Conservation (phyloP, 2,329 filamentous ascomycete species). For the Cercospora sesami region DNA sequence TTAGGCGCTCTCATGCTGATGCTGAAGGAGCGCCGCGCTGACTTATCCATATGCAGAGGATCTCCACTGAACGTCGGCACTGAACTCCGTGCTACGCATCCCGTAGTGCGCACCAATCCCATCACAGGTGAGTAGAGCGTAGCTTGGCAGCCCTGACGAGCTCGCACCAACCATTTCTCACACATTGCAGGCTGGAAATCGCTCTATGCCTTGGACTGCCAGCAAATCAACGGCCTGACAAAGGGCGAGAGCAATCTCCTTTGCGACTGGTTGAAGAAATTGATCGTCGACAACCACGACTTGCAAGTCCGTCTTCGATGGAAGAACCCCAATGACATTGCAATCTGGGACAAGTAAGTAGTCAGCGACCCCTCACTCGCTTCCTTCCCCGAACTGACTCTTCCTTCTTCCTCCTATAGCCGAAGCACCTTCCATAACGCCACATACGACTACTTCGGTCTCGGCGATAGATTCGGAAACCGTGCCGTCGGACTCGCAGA, state of each 20-base stretch:
- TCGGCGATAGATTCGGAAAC: slow-evolving; percentile 54
- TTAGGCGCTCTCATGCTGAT: too few species aligned
- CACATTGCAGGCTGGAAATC: slow-evolving; percentile 54
- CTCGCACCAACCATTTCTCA: background rate
- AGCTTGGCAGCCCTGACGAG: background rate
- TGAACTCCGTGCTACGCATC: slow-evolving; percentile 41
- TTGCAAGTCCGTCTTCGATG: slow-evolving; percentile 52
- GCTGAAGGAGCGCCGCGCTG: too few species aligned
- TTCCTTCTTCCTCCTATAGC: background rate
- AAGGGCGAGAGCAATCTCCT: slow-evolving; percentile 26
- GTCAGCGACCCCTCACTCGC: background rate
- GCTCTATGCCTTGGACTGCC: slow-evolving; percentile 60
- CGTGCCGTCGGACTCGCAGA: slow-evolving; percentile 59
- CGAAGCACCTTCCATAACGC: slow-evolving; percentile 58
- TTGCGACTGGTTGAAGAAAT: slow-evolving; percentile 25
- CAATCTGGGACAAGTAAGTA: slow-evolving; percentile 62
- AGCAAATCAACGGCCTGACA: slow-evolving; percentile 54
- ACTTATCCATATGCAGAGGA: background rate
- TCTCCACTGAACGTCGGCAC: slow-evolving; percentile 28
- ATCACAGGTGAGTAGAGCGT: slow-evolving; percentile 45
- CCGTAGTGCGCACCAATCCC: slow-evolving; percentile 59
- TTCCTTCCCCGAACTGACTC: background rate
- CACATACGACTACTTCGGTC: slow-evolving; percentile 61
- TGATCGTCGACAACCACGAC: slow-evolving; percentile 54
- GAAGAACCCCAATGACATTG: slow-evolving; percentile 48